Conservation (phyloP, 148 eudicot species). For the Polygonum maritimum region DNA sequence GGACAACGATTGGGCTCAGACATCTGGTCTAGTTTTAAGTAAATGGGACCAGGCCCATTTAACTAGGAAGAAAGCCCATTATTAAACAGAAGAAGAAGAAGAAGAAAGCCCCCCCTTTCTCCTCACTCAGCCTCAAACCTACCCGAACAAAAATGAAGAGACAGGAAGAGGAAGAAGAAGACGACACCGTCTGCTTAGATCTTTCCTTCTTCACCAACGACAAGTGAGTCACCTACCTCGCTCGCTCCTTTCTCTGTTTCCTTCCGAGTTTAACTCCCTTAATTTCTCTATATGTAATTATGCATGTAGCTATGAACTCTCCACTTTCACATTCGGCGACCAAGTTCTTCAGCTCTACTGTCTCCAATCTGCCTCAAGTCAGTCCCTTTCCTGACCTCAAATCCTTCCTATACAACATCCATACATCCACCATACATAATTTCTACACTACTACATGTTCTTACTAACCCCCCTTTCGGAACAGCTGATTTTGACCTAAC, state of each 20-base stretch:
- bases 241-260: not conserved
- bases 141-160: not conserved
- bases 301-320: slow-evolving; percentile 58
- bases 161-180: slow-evolving; percentile 21
- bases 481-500: slow-evolving; percentile 98
- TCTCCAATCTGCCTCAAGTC: slow-evolving; percentile 89
- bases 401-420: too few relatives aligned
- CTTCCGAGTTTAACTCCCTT: not conserved
- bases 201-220: slow-evolving; percentile 78
- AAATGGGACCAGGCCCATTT: not conserved
- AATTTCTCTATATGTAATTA: not conserved
- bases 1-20: too few relatives aligned
- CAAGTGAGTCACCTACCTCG: slow-evolving; percentile 32
- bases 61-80: not conserved
- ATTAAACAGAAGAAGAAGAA: not conserved
- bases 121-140: not conserved
- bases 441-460: too few relatives aligned
- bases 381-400: slow-evolving; percentile 10
- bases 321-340: slow-evolving; percentile 77
- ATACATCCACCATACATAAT: too few relatives aligned
- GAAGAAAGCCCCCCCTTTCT: not conserved
- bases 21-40: too few relatives aligned
- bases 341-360: slow-evolving; percentile 75
- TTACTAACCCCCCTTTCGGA: slow-evolving; percentile 6
- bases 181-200: slow-evolving; percentile 57